Percentiles rank a stretch among this genome's conserved stretches.
These are phyloP conservation scores for Microbotryum scabiosae DNA, from an alignment of 1,284 basidiomycete species.

Conservation along the genomic window DNA sequence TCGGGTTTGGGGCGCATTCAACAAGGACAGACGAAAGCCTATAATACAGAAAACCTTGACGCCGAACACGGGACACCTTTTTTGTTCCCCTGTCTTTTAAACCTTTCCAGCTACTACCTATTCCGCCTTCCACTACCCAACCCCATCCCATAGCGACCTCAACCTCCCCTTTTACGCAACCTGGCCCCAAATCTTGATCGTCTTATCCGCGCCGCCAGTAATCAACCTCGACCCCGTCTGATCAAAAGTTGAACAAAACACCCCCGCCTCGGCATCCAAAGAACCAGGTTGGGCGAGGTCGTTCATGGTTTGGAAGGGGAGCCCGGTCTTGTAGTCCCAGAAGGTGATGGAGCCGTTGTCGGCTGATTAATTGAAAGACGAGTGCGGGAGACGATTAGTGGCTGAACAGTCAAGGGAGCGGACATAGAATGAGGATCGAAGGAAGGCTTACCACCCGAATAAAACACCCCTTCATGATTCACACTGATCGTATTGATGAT, in stretches of 20 bases:
- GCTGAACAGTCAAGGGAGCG: too few species aligned
- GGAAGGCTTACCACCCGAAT: constrained; percentile 69
- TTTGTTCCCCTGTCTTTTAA: too few species aligned
- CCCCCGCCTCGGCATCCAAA: constrained; percentile 85
- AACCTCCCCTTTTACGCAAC: neutral
- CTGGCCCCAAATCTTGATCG: constrained; percentile 57
- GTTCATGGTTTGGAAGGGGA: constrained; percentile 87
- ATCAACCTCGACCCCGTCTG: constrained; percentile 88
- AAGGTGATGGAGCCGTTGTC: constrained; percentile 82
- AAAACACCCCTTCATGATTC: constrained; percentile 91
- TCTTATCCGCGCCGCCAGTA: constrained; percentile 96
- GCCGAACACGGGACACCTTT: too few species aligned
- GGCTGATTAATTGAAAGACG: too few species aligned
- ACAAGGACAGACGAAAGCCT: too few species aligned
- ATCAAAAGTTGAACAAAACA: constrained; percentile 90
- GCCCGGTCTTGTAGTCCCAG: constrained; percentile 92
- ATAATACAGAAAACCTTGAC: too few species aligned
- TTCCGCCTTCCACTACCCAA: too few species aligned
- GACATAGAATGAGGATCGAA: neutral
- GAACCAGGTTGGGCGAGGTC: constrained; percentile 95
- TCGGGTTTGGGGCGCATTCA: too few species aligned
- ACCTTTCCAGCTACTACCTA: neutral
- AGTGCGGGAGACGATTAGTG: too few species aligned
- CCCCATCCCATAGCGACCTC: neutral
- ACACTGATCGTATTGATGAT: constrained; percentile 95